phyloP scores from a whole-genome alignment of 2,329 filamentous ascomycete species.

The Ascochyta pisi region DNA sequence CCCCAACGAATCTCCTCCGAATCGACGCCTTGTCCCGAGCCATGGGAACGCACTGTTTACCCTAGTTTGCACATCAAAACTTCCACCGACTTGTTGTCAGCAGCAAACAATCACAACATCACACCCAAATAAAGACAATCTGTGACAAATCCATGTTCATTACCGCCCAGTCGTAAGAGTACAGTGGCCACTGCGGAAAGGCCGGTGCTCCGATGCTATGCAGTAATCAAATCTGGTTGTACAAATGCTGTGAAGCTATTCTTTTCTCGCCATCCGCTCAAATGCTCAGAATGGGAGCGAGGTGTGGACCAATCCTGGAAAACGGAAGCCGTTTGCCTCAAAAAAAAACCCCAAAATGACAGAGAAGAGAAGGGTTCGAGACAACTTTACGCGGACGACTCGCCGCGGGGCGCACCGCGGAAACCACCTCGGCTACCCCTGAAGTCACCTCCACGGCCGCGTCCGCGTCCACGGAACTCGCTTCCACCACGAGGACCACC shows the following conservation, averaged over 20 bases:
- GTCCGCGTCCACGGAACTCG: conserved; percentile 51
- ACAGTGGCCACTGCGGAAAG: conserved; percentile 40
- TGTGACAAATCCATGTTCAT: conserved; percentile 18
- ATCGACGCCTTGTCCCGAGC: conserved; percentile 27
- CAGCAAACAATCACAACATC: not conserved
- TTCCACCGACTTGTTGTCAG: not conserved
- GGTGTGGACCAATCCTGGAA: conserved; percentile 22
- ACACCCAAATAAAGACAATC: not conserved
- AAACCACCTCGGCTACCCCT: conserved; percentile 53
- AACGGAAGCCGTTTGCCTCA: conserved; percentile 19
- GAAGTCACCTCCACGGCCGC: conserved; percentile 52
- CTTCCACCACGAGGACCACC: conserved; percentile 49
- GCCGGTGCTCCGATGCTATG: conserved; percentile 50
- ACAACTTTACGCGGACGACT: conserved; percentile 27
- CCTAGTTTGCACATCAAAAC: no score
- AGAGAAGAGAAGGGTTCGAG: conserved; percentile 13
- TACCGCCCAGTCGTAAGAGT: conserved; percentile 32
- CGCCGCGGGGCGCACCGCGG: conserved; percentile 39
- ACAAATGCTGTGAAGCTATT: conserved; percentile 36
- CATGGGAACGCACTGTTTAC: not conserved
- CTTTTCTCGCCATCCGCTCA: conserved; percentile 30
- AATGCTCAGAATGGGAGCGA: conserved; percentile 31
- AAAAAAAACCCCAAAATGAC: conserved; percentile 15
- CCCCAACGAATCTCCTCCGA: conserved; percentile 33
- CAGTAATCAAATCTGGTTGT: conserved; percentile 45